Evolutionary conservation across 164 flowering plant genomes (phyloP), one percentile per base, ranked within the genome.

Genomic region (Taxillus chinensis): DNA sequence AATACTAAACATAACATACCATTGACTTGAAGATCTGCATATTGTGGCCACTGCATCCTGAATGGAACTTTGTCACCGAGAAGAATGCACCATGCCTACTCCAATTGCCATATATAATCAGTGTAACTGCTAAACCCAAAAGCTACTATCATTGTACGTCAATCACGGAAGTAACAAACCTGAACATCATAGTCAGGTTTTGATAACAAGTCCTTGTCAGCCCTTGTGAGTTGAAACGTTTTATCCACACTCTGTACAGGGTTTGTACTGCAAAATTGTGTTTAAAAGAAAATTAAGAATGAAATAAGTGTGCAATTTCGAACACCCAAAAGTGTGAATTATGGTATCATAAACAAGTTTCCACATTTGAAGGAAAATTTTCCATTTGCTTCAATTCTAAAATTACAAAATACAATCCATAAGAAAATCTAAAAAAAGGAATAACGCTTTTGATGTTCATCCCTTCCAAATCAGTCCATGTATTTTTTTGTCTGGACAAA

Each of bases 11-110:
- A 11, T 45, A 7, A 11, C 48, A 45, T 54, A 54, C 57, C 57
- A 54, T 54, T 54, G 57, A 54, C 57, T n/a, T 7, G 38, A 8
- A 54, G n/a, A 7, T 54, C n/a, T n/a, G 57, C 57, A 54, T 54
- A 54, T 54, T 54, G 57, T n/a, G 57, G 57, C 57, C 57, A 54
- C 57, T 54, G 57, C 57, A 54, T 54, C n/a, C 57, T 54, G 38
- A 54, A 54, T 54, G 27, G 57, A 54, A 54, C 57, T 7, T 14
- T n/a, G 38, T 54, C 57, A 54, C 14, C 3, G 57, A 54, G 57
- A 54, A 54, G 57, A n/a, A 54, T 54, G 14, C 57, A 54, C 57
- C 57, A 54, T 7, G 38, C 38, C 57, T 54, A 14, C 14, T 2
- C 8, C 13, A 54, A 7, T 54, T 8, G 8, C 16, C 8, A 14